A percentile compares a stretch with the other conserved stretches of the same genome.
phyloP scores from a whole-genome alignment of 495 filamentous ascomycete species.

The Talaromyces borbonicus region DNA sequence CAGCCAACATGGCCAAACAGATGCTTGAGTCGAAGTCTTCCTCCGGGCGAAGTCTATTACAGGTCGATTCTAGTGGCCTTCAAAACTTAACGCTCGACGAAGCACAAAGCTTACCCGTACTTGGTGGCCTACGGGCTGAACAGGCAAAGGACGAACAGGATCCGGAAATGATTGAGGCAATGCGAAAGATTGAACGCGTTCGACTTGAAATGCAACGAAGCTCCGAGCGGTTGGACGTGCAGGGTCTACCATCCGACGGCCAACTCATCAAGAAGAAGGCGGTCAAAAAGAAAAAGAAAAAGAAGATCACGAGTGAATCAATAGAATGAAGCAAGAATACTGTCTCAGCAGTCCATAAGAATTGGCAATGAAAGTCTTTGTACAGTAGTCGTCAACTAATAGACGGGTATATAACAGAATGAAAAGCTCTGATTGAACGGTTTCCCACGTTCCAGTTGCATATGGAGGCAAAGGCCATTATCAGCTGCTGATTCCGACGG shows the following conservation, averaged over 20 bases:
- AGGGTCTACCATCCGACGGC: slow-evolving; percentile 61
- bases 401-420: slow-evolving; percentile 2
- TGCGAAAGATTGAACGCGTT: slow-evolving; percentile 76
- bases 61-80: slow-evolving; percentile 78
- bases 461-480: neutral
- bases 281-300: slow-evolving; percentile 39
- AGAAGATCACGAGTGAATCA: slow-evolving; percentile 8
- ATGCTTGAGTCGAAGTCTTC: slow-evolving; percentile 23
- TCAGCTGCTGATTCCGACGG: neutral
- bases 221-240: slow-evolving; percentile 67
- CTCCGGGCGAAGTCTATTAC: slow-evolving; percentile 50
- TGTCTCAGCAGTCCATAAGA: neutral
- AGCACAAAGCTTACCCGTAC: slow-evolving; percentile 16
- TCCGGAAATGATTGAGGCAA: slow-evolving; percentile 71
- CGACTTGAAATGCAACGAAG: slow-evolving; percentile 86
- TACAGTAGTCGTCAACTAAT: neutral
- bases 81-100: slow-evolving; percentile 51
- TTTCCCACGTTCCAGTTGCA: neutral
- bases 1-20: slow-evolving; percentile 8
- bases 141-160: slow-evolving; percentile 50
- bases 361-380: neutral
- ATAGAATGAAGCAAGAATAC: neutral
- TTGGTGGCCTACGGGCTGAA: slow-evolving; percentile 5
- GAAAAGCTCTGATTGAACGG: neutral
- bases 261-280: slow-evolving; percentile 72